phyloP scores from a whole-genome alignment of 768 basidiomycete species.

The Mycena rosella region DNA sequence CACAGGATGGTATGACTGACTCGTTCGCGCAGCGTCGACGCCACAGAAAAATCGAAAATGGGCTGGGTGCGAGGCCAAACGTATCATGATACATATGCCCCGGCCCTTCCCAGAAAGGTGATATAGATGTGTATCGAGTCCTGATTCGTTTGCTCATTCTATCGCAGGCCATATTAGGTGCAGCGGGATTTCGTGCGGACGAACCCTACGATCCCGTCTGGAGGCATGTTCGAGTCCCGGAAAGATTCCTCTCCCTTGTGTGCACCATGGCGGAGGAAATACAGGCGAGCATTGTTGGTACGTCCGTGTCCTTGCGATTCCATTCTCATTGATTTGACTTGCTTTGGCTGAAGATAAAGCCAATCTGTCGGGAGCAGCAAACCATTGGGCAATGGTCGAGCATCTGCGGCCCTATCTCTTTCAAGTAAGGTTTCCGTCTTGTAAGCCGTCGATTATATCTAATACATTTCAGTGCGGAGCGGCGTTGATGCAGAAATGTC shows the following conservation, averaged over 20 bases:
- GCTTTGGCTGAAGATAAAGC: too few species aligned
- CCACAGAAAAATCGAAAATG: background rate
- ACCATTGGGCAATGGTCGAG: too few species aligned
- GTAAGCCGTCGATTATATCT: too few species aligned
- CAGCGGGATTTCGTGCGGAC: constrained; percentile 30
- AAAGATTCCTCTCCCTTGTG: constrained; percentile 25
- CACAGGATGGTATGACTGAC: too few species aligned
- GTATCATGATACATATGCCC: background rate
- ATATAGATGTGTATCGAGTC: background rate
- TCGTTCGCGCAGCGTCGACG: background rate
- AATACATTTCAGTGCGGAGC: constrained; percentile 37
- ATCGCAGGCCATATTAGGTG: constrained; percentile 34
- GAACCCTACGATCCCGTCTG: constrained; percentile 35
- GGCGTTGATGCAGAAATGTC: constrained; percentile 40
- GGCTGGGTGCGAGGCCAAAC: constrained; percentile 1
- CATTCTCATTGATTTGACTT: too few species aligned
- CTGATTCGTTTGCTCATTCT: background rate
- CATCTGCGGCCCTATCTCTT: background rate
- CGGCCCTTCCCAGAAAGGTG: constrained; percentile 1
- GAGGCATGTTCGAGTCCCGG: constrained; percentile 34
- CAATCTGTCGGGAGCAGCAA: too few species aligned
- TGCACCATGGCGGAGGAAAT: constrained; percentile 35
- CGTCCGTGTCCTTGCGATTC: too few species aligned
- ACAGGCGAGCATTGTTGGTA: constrained; percentile 3
- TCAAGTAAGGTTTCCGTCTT: background rate